These are phyloP conservation scores for Anethum foeniculum DNA, from an alignment of 140 eudicot genomes.

Conservation along the genomic window DNA sequence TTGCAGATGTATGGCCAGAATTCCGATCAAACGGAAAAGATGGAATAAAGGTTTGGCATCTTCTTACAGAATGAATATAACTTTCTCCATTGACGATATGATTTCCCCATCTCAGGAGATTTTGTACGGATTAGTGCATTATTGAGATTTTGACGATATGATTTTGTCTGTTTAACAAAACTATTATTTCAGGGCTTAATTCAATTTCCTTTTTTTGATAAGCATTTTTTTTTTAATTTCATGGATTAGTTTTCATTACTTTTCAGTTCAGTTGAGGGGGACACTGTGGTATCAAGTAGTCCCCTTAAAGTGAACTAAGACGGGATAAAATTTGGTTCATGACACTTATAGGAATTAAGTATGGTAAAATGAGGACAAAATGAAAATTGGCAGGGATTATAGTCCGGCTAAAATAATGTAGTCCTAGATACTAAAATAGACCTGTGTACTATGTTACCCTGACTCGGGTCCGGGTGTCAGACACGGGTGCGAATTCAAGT, in stretches of 20 bases:
- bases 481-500: too few relatives aligned
- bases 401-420: not conserved
- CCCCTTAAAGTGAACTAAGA: not conserved
- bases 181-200: not conserved
- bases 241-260: not conserved
- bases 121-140: not conserved
- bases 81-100: not conserved
- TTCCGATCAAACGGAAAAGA: slow-evolving; percentile 75
- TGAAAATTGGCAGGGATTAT: not conserved
- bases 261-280: not conserved
- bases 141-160: too few relatives aligned
- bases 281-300: not conserved
- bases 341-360: not conserved
- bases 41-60: slow-evolving; percentile 46
- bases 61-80: not conserved
- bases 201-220: not conserved
- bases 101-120: not conserved
- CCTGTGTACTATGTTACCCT: not conserved
- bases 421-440: not conserved
- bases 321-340: not conserved
- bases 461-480: not conserved
- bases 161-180: not conserved
- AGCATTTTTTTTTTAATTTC: not conserved
- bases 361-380: not conserved
- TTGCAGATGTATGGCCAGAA: slow-evolving; percentile 79